Base-by-base conservation (phyloP, 2,329 filamentous ascomycete genomes). In the Elsinoe arachidis region DNA sequence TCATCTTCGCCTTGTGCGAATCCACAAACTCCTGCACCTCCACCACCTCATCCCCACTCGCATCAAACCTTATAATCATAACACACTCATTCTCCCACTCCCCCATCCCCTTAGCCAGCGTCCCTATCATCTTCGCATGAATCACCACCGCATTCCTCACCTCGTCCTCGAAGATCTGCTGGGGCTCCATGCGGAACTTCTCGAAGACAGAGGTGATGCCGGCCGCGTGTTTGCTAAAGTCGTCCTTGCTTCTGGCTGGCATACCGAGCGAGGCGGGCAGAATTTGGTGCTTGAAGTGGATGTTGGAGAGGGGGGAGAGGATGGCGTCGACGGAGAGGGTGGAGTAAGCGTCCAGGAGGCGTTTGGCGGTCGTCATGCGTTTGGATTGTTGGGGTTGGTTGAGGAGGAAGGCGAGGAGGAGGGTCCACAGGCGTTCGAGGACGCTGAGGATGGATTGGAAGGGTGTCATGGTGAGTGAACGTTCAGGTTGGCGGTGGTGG, bases 191-290 rank as follows among this genome's bases (percentile, higher is more conserved):
- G 7, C 63, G 60, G 60, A 77, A 76, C 7, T 62, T 61, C 33
- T 67, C 64, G 61, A 78, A 77, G 12, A 76, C 59, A 5, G 66
- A 69, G 60, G 75, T 75, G 33, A 77, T 71, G 38, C 68, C 67
- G 1, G 61, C 62, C 1, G 74, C 73, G 63, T 76, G 73, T 10
- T 65, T 61, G 15, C 67, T 66, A 54, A 76, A 77, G 1, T 68
- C 64, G 1, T 67, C 66, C 46, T 67, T 66, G 57, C 70, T 62
- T 23, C 71, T 69, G 4, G 65, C 54, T 1, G 70, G 69, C 63
- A 75, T 70, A 6, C 67, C 68, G 7, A 77, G 66, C 14, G 72
- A 73, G 43, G 65, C 61, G 2, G 74, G 75, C 7, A 75, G 66
- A 3, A 73, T 70, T 46, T 65, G 65, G 60, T 78, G 72, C 7